Base-by-base conservation (phyloP, 495 filamentous ascomycete species). In the Articulospora tetracladia region DNA sequence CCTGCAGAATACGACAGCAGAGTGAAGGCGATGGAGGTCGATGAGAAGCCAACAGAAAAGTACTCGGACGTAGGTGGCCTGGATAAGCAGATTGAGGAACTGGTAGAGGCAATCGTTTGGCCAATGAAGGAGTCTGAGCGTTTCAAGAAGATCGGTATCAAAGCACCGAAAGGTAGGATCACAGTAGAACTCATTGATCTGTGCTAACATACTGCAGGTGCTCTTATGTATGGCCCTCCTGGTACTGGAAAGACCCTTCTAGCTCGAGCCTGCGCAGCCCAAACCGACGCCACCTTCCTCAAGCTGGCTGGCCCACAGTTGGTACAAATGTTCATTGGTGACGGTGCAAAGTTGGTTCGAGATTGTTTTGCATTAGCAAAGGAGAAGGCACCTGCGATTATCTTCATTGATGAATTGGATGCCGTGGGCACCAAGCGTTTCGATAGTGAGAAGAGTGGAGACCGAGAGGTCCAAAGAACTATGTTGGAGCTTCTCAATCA, bases 291-390 rank as follows among this genome's bases (percentile, higher is more conserved):
- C 59, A 99, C 94, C 48, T 99, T 99, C 84, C 88, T 99, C 70
- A 98, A 98, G 71, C 91, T 99, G 60, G 94, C 94, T 56, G 94
- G 94, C 41, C 94, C 94, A 1, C 95, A 98, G 75, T 85, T 99
- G n/a, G 94, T 99, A 20, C 94, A 99, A 73, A 99, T 99, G 94
- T 99, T 99, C 75, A 99, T 99, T 53, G 94, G 94, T 68, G 94
- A 99, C 67, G 95, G 95, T 60, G 95, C 95, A 25, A 99, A 98
- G 78, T 83, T 99, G 3, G 94, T 99, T 28, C 90, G 94, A 28
- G 94, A 98, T 74, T 94, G 91, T 75, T 99, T 99, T 70, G 93
- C 94, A 8, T 79, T 99, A 1, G 94, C 94, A 26, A 99, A 99
- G 70, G 94, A 98, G 74, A 97, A 98, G 76, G 94, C 95, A 0